Evolutionary conservation across 192 early-diverging fungal genomes (phyloP).

Genomic region (Coemansia sp.): DNA sequence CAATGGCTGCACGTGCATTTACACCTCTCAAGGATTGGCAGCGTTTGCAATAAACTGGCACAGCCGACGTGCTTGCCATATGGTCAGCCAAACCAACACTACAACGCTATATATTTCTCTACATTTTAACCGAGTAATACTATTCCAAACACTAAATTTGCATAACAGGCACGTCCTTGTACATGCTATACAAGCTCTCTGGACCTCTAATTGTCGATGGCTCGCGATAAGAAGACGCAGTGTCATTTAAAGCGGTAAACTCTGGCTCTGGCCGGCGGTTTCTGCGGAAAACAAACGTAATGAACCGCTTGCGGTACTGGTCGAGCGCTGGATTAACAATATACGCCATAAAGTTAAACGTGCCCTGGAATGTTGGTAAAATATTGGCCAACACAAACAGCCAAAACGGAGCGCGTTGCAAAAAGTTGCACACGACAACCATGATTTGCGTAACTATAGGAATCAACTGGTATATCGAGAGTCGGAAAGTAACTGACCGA

Average conservation of each 20-base stretch:
- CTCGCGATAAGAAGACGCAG: neutral
- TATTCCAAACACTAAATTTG: too few species aligned
- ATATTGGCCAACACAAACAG: conserved; percentile 43
- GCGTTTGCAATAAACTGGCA: too few species aligned
- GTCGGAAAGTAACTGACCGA: conserved; percentile 16
- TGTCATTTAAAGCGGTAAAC: neutral
- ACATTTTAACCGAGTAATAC: neutral
- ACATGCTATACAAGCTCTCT: conserved; percentile 1
- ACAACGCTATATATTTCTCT: neutral
- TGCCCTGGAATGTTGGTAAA: conserved; percentile 38
- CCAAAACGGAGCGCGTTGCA: conserved; percentile 26
- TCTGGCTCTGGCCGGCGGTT: neutral
- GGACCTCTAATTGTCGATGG: neutral
- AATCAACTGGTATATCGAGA: conserved; percentile 21
- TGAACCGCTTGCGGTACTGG: conserved; percentile 1
- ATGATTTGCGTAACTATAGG: conserved; percentile 41
- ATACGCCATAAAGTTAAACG: conserved; percentile 35
- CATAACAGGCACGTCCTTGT: neutral
- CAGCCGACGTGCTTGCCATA: too few species aligned
- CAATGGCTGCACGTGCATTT: too few species aligned
- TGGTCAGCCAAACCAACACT: too few species aligned
- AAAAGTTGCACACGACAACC: conserved; percentile 36
- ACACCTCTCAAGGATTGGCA: too few species aligned
- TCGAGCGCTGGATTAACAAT: conserved; percentile 26
- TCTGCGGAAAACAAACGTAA: neutral